Conservation (phyloP, 192 early-diverging fungal species). For the Backusella tuberculispora region DNA sequence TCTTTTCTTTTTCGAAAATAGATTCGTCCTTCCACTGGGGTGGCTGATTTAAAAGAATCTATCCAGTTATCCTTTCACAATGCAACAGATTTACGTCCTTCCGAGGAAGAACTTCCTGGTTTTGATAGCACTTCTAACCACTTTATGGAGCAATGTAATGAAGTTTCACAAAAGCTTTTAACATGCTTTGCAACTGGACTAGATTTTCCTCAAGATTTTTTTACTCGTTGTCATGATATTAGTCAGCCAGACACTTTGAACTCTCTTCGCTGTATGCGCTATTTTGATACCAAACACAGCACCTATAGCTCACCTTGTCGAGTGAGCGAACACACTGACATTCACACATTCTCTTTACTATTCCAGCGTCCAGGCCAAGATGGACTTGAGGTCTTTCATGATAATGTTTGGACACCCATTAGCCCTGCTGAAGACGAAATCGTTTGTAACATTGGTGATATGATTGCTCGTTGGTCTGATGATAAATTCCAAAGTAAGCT, state of each 20-base stretch:
- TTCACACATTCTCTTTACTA: conserved; percentile 32
- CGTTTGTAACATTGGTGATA: conserved; percentile 43
- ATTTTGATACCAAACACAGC: conserved; percentile 18
- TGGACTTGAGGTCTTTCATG: conserved; percentile 25
- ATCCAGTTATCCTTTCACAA: conserved; percentile 37
- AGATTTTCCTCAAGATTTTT: conserved; percentile 35
- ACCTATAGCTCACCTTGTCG: background rate
- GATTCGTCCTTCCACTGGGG: conserved; percentile 20
- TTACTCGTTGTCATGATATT: conserved; percentile 33
- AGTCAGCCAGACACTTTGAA: conserved; percentile 34
- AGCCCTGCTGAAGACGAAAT: conserved; percentile 30
- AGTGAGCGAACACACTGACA: conserved; percentile 19
- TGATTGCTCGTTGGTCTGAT: conserved; percentile 43
- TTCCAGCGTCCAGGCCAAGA: conserved; percentile 28
- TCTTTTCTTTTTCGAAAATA: background rate
- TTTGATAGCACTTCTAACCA: conserved; percentile 21
- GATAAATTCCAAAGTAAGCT: conserved; percentile 35
- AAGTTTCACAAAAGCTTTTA: conserved; percentile 31
- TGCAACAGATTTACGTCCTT: conserved; percentile 29
- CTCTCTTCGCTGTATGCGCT: conserved; percentile 31
- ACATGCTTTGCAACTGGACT: conserved; percentile 32
- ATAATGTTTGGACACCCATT: conserved; percentile 10
- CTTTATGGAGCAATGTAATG: conserved; percentile 38
- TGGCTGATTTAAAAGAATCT: conserved; percentile 36
- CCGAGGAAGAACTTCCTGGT: conserved; percentile 31